phyloP scores from a whole-genome alignment of 2,329 filamentous ascomycete genomes.

The Diaporthe sp. region DNA sequence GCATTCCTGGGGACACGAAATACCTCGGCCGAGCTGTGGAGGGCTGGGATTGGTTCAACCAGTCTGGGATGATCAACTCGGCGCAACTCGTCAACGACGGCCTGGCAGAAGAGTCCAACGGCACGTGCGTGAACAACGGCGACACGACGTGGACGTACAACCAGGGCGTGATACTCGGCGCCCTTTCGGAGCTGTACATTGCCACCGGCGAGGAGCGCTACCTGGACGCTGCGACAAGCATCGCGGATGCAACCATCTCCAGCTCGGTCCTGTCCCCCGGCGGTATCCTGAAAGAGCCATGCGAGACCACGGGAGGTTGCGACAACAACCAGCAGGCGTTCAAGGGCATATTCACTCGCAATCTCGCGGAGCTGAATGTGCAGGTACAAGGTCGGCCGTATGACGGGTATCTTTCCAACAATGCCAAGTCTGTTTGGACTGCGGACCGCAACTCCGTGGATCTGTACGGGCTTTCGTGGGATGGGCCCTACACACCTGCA shows the following conservation, averaged over 20 bases:
- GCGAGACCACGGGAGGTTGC: constrained; percentile 60
- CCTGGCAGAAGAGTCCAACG: constrained; percentile 51
- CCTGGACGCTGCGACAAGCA: constrained; percentile 58
- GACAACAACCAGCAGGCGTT: constrained; percentile 71
- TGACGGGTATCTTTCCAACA: constrained; percentile 42
- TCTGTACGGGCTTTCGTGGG: constrained; percentile 47
- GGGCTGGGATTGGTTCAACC: constrained; percentile 68
- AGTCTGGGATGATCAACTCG: constrained; percentile 65
- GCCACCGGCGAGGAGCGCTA: constrained; percentile 60
- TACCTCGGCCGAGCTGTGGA: constrained; percentile 65
- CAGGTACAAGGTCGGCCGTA: constrained; percentile 43
- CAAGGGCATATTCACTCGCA: constrained; percentile 79
- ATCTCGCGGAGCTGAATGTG: constrained; percentile 70
- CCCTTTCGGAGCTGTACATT: constrained; percentile 64
- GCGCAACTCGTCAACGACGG: constrained; percentile 69
- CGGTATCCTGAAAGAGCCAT: constrained; percentile 65
- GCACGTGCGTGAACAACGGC: constrained; percentile 65
- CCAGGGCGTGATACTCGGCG: constrained; percentile 71
- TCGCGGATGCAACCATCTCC: constrained; percentile 68
- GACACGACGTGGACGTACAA: constrained; percentile 69
- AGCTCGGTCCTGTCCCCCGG: constrained; percentile 53
- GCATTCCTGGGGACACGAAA: constrained; percentile 53
- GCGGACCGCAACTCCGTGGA: constrained; percentile 38
- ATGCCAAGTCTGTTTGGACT: constrained; percentile 44
- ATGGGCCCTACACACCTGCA: constrained; percentile 43